Evolutionary conservation across 2,329 filamentous ascomycete species (phyloP), one percentile per base, ranked within the genome.

Genomic region (Hymenoscyphus fructigenus): DNA sequence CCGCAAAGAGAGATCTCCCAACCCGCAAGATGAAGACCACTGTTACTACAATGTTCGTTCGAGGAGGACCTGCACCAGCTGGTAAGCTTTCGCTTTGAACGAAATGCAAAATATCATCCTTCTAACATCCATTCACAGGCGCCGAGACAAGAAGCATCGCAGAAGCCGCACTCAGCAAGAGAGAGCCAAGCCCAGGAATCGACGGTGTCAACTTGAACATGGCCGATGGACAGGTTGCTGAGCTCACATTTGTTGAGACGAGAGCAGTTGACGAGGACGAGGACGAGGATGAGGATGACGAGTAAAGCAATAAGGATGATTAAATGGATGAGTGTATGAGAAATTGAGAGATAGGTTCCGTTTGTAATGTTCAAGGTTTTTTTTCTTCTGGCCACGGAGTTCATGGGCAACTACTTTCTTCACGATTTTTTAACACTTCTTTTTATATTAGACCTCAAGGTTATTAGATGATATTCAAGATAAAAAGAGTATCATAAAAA

Each of bases 11-110:
- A 57, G 65, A 64, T 36, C 57, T 63, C 29, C 63, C 69, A 5
- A 5, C 47, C 47, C 47, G 47, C 20, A 73, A 70, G 65, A 59
- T 67, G 53, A 73, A 70, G 66, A 74, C 72, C 20, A 73, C 72
- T n/a, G 70, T 74, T 60, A 74, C 72, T 32, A 74, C 70, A 20
- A 73, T 74, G 72, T 73, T 69, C 57, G 66, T 74, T 62, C 70
- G 72, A 50, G 72, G 71, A 50, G 71, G 70, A 38, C 61, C 67
- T 29, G 60, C 65, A 63, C 61, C 65, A 50, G 67, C 61, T 62
- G 66, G 70, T 71, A 65, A 63, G 64, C 64, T 61, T 53, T 59
- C 7, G 26, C 23, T 29, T 23, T 17, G 5, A 38, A 26, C 10
- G 12, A 23, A 32, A 59, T 20, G 23, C 17, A 32, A 64, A 44